Evolutionary conservation across 1,139 yeast genomes (phyloP).

Genomic region (Suhomyces yuchorum): DNA sequence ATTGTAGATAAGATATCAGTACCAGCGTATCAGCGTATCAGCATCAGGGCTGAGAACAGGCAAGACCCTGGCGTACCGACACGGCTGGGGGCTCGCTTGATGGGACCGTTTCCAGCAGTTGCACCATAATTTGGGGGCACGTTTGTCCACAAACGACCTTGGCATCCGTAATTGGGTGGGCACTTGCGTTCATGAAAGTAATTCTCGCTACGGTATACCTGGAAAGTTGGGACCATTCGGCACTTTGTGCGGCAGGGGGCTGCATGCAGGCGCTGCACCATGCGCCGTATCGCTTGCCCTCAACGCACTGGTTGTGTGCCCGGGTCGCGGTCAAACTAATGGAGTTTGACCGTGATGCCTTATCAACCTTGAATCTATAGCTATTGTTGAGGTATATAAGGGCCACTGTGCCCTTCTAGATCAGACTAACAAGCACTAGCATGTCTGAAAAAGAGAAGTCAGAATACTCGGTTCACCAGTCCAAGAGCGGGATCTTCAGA

Average conservation of each 20-base stretch:
- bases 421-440: background rate
- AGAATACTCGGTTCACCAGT: background rate
- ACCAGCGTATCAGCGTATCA: background rate
- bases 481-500: conserved; percentile 14
- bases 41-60: background rate
- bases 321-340: background rate
- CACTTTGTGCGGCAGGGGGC: background rate
- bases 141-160: background rate
- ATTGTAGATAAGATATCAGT: background rate
- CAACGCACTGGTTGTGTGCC: background rate
- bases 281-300: background rate
- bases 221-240: background rate
- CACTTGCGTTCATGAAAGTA: background rate
- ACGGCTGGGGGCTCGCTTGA: background rate
- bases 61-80: background rate
- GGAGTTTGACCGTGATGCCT: background rate
- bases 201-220: conserved; percentile 3
- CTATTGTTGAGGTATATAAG: background rate
- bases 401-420: background rate
- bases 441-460: background rate
- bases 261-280: background rate
- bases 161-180: background rate
- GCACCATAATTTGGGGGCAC: background rate
- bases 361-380: background rate
- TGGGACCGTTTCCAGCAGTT: background rate